Evolutionary conservation across 768 basidiomycete species (phyloP), one percentile per base, ranked within the genome.

Genomic region (Termitomyces sp.): DNA sequence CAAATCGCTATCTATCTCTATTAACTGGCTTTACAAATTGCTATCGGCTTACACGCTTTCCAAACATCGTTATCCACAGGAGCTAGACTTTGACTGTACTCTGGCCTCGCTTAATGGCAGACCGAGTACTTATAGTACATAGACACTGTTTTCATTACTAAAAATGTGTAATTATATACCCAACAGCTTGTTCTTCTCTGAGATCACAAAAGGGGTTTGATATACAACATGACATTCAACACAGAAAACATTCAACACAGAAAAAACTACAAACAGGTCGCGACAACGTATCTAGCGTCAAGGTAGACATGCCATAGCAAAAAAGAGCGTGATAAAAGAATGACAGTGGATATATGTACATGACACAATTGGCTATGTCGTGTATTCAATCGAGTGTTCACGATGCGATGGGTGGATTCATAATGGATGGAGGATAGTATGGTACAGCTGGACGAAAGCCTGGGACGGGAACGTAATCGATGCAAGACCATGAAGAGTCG

Each of bases 221-320:
- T 34, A 43, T 57, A 61, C 56, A 61, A 54, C 56, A 51, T 57
- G 32, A 37, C 26, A 56, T 57, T 53, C 41, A 27, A 34, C 41
- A 44, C 22, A 43, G 48, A 26, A 51, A 44, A 55, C 16, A 51
- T 54, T 53, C 31, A 32, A 32, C n/a, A n/a, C 39, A 43, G 48
- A 24, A 51, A 46, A 55, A 18, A 51, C 41, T 46, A 57, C 32
- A 44, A 52, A 59, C 44, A 61, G 32, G 14, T 5, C 29, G 51
- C 31, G 43, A 50, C 41, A 62, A 37, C 41, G 57, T 41, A 59
- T 59, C 61, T 62, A 62, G 46, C 55, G 47, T 54, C 57, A 32
- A 44, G 55, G 59, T 46, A 62, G 59, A 59, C 61, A 57, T 59
- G 58, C 26, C 24, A 39, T 59, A 54, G 55, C 51, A 31, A 59